Percentiles rank a stretch among this genome's conserved stretches.
Evolutionary conservation across 2,329 filamentous ascomycete species (phyloP).

Genomic region (Madurella mycetomatis): DNA sequence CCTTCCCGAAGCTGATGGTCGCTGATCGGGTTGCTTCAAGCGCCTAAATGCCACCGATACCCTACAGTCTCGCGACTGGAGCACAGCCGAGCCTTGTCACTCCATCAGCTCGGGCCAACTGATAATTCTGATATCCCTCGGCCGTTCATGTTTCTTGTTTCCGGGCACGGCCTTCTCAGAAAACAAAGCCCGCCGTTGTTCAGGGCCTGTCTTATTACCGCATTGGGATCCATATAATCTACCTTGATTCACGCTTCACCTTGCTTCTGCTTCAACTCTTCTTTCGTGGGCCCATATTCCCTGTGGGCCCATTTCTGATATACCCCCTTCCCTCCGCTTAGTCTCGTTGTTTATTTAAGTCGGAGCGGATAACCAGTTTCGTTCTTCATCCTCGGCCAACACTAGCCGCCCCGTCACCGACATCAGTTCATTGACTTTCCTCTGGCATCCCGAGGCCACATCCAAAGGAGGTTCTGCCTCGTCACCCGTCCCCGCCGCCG

Average conservation of each 20-base stretch:
- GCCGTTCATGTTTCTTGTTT: slow-evolving; percentile 15
- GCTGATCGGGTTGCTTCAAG: slow-evolving; percentile 24
- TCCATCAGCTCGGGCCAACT: slow-evolving; percentile 13
- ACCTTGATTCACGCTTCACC: slow-evolving; percentile 16
- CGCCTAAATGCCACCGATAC: slow-evolving; percentile 27
- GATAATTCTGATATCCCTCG: slow-evolving; percentile 16
- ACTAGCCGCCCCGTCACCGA: slow-evolving; percentile 7
- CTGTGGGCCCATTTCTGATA: slow-evolving; percentile 15
- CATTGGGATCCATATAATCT: slow-evolving; percentile 11
- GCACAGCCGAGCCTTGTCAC: background rate
- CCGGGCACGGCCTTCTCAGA: slow-evolving; percentile 6
- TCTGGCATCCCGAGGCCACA: slow-evolving; percentile 18
- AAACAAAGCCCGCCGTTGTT: slow-evolving; percentile 6
- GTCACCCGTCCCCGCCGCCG: slow-evolving; percentile 6
- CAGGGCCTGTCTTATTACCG: slow-evolving; percentile 8
- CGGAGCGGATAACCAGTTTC: slow-evolving; percentile 10
- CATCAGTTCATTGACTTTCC: slow-evolving; percentile 11
- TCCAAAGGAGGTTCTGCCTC: slow-evolving; percentile 12
- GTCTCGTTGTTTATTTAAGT: slow-evolving; percentile 20
- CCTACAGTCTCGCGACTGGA: slow-evolving; percentile 12
- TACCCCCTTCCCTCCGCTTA: slow-evolving; percentile 15
- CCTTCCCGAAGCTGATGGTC: slow-evolving; percentile 22
- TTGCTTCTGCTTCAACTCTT: slow-evolving; percentile 14
- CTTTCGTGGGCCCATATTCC: slow-evolving; percentile 14
- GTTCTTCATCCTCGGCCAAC: slow-evolving; percentile 2